Conservation (phyloP, 495 filamentous ascomycete genomes). For the Oidiodendron maius region DNA sequence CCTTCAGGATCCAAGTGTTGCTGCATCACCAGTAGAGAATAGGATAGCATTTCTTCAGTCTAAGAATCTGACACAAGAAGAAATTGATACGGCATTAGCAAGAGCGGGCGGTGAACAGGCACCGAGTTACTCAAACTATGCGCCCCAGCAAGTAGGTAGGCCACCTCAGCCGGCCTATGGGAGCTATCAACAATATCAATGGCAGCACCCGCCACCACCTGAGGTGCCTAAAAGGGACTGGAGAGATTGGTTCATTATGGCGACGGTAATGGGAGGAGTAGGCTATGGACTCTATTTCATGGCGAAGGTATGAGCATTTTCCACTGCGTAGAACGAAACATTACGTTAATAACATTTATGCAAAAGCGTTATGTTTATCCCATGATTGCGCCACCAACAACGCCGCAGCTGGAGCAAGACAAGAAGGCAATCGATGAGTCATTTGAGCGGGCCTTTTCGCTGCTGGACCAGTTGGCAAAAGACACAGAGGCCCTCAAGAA, state of each 20-base stretch:
- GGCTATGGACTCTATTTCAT: conserved; percentile 83
- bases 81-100: conserved; percentile 79
- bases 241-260: conserved; percentile 98
- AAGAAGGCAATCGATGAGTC: conserved; percentile 87
- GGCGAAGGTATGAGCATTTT: conserved; percentile 56
- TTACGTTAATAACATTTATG: conserved; percentile 15
- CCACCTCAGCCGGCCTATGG: conserved; percentile 57
- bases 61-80: conserved; percentile 95
- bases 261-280: conserved; percentile 80
- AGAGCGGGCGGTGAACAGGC: conserved; percentile 55
- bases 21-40: conserved; percentile 87
- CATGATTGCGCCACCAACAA: conserved; percentile 87
- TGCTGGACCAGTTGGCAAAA: conserved; percentile 85
- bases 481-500: conserved; percentile 85
- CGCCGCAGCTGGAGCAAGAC: conserved; percentile 86
- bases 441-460: conserved; percentile 82
- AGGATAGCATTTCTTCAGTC: conserved; percentile 88
- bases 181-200: conserved; percentile 58
- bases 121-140: conserved; percentile 38
- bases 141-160: conserved; percentile 42
- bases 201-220: conserved; percentile 60
- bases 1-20: conserved; percentile 86
- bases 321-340: too few species aligned
- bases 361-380: conserved; percentile 79
- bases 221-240: conserved; percentile 81